Evolutionary conservation across 371 early-diverging fungal genomes (phyloP), one percentile per base, ranked within the genome.

Genomic region (Apophysomyces ossiformis): DNA sequence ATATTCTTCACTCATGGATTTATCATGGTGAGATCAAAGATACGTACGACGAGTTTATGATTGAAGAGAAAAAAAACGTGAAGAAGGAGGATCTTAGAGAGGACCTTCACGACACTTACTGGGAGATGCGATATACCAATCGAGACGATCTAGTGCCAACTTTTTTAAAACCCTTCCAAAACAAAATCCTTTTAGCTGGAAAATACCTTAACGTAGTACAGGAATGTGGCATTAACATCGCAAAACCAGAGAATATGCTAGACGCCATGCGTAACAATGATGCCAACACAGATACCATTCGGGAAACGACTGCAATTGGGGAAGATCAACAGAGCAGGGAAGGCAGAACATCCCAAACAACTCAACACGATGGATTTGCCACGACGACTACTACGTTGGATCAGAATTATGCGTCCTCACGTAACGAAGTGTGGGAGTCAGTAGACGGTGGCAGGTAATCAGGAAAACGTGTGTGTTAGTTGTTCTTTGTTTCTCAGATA

Each of bases 121-220:
- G 95, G 96, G 94, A 93, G 60, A 84, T 85, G 71, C 81, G 92
- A 8, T 94, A 94, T 70, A 85, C 88, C 3, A 72, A 93, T 5
- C 83, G 91, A 5, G 87, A 83, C 16, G 70, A 71, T 18, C 57
- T 60, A 5, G 84, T 94, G 0, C 99, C 99, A 1, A 77, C 78
- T 0, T 95, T 94, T 60, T 74, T 98, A 26, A 87, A 85, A 13
- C 87, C 90, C 5, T 82, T 87, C 13, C 83, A 89, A 46, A 82
- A 84, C 15, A 94, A 95, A 76, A 91, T 98, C 41, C 72, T 97
- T 65, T 74, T 90, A 36, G 93, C 96, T 0, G 99, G 99, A 37
- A 96, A 96, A 73, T 98, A 96, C 68, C 77, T 96, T 64, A 97
- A 97, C 71, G 96, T 96, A 1, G 86, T 96, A 18, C 83, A 92